These are phyloP conservation scores for Metarhizium guizhouense DNA, from an alignment of 2,329 filamentous ascomycete species.

Conservation along the genomic window DNA sequence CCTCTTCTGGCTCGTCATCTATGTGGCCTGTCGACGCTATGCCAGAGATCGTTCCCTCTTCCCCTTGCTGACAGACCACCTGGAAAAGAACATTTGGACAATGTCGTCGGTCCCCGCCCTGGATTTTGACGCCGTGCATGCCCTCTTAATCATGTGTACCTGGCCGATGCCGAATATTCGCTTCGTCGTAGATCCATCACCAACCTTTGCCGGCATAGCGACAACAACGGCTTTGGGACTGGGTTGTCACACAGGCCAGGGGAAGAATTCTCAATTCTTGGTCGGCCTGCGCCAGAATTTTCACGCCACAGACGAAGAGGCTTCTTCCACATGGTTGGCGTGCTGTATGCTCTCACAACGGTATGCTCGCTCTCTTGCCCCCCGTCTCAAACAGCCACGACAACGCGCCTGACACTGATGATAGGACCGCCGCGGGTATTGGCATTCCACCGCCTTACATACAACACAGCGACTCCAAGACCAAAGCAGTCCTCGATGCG, in stretches of 20 bases:
- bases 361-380: slow-evolving; percentile 16
- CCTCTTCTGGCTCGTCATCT: slow-evolving; percentile 48
- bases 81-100: slow-evolving; percentile 36
- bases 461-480: slow-evolving; percentile 37
- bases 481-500: slow-evolving; percentile 29
- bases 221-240: slow-evolving; percentile 39
- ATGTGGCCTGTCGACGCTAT: slow-evolving; percentile 40
- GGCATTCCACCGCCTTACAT: slow-evolving; percentile 42
- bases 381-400: background rate
- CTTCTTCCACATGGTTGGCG: slow-evolving; percentile 42
- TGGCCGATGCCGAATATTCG: slow-evolving; percentile 44
- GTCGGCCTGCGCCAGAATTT: slow-evolving; percentile 33
- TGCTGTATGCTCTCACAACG: slow-evolving; percentile 43
- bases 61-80: slow-evolving; percentile 35
- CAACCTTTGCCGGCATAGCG: slow-evolving; percentile 36
- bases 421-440: slow-evolving; percentile 30
- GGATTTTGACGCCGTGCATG: slow-evolving; percentile 39
- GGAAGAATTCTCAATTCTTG: slow-evolving; percentile 39
- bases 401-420: background rate
- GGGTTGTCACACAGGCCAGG: slow-evolving; percentile 43
- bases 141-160: slow-evolving; percentile 39
- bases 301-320: slow-evolving; percentile 40
- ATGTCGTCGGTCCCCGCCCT: slow-evolving; percentile 33
- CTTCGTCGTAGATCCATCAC: slow-evolving; percentile 41
- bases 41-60: slow-evolving; percentile 32